Evolutionary conservation across 805 yeast genomes (phyloP), one percentile per base, ranked within the genome.

Genomic region (Clavispora fructus): DNA sequence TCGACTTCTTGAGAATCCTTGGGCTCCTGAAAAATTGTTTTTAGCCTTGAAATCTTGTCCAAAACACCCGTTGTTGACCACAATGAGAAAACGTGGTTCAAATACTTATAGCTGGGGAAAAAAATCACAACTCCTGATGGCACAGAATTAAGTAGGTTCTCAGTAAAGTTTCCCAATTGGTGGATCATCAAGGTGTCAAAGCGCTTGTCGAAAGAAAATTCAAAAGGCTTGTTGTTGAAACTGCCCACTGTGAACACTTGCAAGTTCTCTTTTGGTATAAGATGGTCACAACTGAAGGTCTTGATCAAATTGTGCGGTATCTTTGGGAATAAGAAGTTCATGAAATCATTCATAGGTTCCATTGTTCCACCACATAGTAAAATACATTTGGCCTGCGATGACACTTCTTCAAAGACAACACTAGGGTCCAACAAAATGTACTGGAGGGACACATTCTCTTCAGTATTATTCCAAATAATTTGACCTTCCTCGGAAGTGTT

Each of bases 291-390:
- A 3, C 82, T 73, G 57, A 87, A 85, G 27, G 68, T 71, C 25
- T 71, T 64, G 8, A 87, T 73, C 38, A 74, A 53, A 0, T 62
- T 57, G 0, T 56, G 45, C 0, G 64, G 51, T 1, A 71, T 54
- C 38, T 78, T 74, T 0, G 95, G 95, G 42, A 87, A 79, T 32
- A 90, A 64, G 51, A 74, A 78, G n/a, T 79, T 69, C 6, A 75
- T 64, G 59, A 82, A 86, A 52, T 91, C 96, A n/a, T 71, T 58
- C 30, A 82, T 71, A 0, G 97, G 97, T 59, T 87, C 92, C 96
- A 90, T 88, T 0, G 98, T 91, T 12, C 98, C 98, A 31, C 98
- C 98, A 1, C 96, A 94, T 3, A 91, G 61, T 1, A 92, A 69
- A 0, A 91, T 85, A 61, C 91, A 83, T 52, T 74, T 74, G 0